Evolutionary conservation across 768 basidiomycete species (phyloP).

Genomic region (Mycena olivaceomarginata): DNA sequence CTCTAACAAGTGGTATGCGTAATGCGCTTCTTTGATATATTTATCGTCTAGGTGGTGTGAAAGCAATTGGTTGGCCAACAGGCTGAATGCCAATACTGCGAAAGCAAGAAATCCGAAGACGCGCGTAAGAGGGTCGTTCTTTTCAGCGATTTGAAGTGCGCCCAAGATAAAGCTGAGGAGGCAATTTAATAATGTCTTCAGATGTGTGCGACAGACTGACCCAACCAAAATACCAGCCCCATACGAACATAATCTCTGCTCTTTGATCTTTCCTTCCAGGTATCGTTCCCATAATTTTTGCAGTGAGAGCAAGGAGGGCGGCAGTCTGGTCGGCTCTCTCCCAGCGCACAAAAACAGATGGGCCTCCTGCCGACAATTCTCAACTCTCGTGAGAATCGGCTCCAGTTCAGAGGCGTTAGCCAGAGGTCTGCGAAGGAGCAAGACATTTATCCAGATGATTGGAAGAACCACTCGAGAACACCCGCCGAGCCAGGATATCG

Average conservation of each 20-base stretch:
- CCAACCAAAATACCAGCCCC: not conserved
- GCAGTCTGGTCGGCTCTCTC: not conserved
- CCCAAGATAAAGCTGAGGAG: constrained; percentile 18
- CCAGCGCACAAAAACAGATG: not conserved
- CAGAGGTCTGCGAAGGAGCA: constrained; percentile 16
- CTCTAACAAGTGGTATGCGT: constrained; percentile 22
- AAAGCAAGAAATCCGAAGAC: constrained; percentile 26
- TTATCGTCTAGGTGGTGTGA: constrained; percentile 4
- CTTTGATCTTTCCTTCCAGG: constrained; percentile 15
- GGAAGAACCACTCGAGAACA: not conserved
- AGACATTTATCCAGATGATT: not conserved
- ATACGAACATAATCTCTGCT: constrained; percentile 5
- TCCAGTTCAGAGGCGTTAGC: constrained; percentile 19
- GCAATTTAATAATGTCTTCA: not conserved
- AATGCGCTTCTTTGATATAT: constrained; percentile 17
- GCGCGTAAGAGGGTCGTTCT: constrained; percentile 24
- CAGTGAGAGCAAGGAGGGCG: constrained; percentile 4
- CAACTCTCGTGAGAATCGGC: constrained; percentile 1
- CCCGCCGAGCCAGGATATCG: not conserved
- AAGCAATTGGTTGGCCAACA: constrained; percentile 24
- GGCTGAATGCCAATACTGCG: constrained; percentile 1
- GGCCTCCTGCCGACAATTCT: constrained; percentile 5
- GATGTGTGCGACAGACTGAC: not conserved
- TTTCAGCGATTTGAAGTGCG: constrained; percentile 26
- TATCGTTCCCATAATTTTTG: constrained; percentile 13